Evolutionary conservation across 2,329 filamentous ascomycete genomes (phyloP), one percentile per base, ranked within the genome.

Genomic region (Phaeosphaeria sp.): DNA sequence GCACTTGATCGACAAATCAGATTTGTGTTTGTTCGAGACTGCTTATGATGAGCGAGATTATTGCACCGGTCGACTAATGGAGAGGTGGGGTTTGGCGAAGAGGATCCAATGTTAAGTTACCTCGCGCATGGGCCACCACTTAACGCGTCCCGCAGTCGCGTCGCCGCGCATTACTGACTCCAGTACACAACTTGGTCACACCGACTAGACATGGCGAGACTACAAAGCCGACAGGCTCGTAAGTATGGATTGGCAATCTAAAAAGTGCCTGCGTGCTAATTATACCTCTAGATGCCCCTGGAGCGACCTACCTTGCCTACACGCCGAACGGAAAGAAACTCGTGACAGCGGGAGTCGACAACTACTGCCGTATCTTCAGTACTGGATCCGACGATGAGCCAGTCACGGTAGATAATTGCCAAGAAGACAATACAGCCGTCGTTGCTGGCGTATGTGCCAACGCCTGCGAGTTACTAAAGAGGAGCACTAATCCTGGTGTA

Each of bases 371-470:
- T 50, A 87, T 98, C 50, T 99, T 96, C 81, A 91, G 90, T 66
- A 95, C 93, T 15, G 92, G 92, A 59, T 95, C 90, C 41, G 91
- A 96, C 79, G 93, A 93, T 68, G 95, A 99, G 76, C 95, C 96
- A 10, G 88, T 87, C 57, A 97, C 94, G 56, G 90, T 99, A 55
- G 94, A 98, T 74, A 92, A 97, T 63, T 92, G 90, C 54, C 90
- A 90, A 59, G 94, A 97, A 67, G 90, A 91, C 64, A 96, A 97
- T 72, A 84, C 91, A 20, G 88, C 90, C 30, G 87, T 98, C 21
- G 90, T 88, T 27, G 88, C 92, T 20, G 87, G 87, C 36, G 85
- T 88, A 79, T 33, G 81, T 73, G 20, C 7, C 43, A 9, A 6
- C 13, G 17, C 7, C 5, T 7, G 2, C 10, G 27, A 36, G 1